Evolutionary conservation across 495 filamentous ascomycete genomes (phyloP), one percentile per base, ranked within the genome.

Genomic region (Penicillium diatomitis): DNA sequence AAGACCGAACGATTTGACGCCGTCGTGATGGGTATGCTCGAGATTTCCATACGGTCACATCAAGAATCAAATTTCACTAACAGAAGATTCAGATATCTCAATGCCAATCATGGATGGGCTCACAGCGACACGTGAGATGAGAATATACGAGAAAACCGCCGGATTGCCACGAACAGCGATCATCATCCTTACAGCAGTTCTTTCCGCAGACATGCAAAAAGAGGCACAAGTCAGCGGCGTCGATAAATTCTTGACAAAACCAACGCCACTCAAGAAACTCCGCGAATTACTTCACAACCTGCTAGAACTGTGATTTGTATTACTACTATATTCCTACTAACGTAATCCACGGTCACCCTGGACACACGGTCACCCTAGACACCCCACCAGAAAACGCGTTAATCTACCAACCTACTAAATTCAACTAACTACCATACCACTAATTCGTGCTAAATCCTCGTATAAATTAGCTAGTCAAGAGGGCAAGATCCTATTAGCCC

Each of bases 41-140:
- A 1, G 37, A 3, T 5, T 4, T n/a, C 12, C 20, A 9, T 10
- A 12, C 31, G 8, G 11, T 34, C 12, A 8, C n/a, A 8, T 9
- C 10, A 20, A 11, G 11, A 2, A 20, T 20, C 20, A 20, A 20
- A 8, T 39, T 4, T 7, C 9, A 37, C 31, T 55, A 48, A 49
- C 32, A 8, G 28, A 2, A 32, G 4, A 34, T 6, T 3, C 56
- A 74, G 78, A 83, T 45, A 77, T 85, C 34, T 77, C 76, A 39
- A 86, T 86, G 83, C 83, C 83, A 0, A 55, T 82, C 0, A 79
- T 85, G 66, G 77, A 83, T 44, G 81, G 81, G 9, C 67, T 84
- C n/a, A 74, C 78, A 41, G 72, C 80, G 4, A 80, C 81, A 3
- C 68, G 74, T 4, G 64, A 70, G 29, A 83, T 85, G 48, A 66